These are phyloP conservation scores for Omphalotus guepiniiformis DNA, from an alignment of 768 basidiomycete species.

Conservation along the genomic window DNA sequence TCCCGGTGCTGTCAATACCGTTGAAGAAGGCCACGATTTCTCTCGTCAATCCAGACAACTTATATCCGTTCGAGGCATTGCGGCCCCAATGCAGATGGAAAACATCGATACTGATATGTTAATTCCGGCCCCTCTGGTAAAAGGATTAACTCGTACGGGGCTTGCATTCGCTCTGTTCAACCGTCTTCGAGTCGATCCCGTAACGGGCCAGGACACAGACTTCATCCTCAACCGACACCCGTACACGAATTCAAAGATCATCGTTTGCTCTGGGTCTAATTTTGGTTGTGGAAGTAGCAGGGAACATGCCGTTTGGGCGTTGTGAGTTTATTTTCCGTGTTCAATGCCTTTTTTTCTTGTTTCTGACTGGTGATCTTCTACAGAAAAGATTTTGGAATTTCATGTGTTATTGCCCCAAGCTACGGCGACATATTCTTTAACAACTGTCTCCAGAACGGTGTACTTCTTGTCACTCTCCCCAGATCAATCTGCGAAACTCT, in stretches of 20 bases:
- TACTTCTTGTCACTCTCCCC: slow-evolving; percentile 50
- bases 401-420: slow-evolving; percentile 53
- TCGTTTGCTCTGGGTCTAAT: slow-evolving; percentile 55
- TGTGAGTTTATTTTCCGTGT: slow-evolving; percentile 26
- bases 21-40: slow-evolving; percentile 43
- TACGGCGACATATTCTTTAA: slow-evolving; percentile 62
- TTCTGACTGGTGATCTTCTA: not conserved
- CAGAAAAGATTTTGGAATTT: slow-evolving; percentile 59
- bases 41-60: slow-evolving; percentile 36
- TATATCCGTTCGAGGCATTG: slow-evolving; percentile 43
- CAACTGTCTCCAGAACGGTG: slow-evolving; percentile 65
- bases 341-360: not conserved
- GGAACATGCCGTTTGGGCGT: slow-evolving; percentile 56
- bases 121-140: slow-evolving; percentile 65
- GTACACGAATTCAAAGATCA: slow-evolving; percentile 46
- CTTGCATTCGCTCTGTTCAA: slow-evolving; percentile 55
- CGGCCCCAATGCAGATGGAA: slow-evolving; percentile 46
- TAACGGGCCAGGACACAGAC: slow-evolving; percentile 48
- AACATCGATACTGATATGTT: slow-evolving; percentile 65
- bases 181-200: slow-evolving; percentile 44
- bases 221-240: slow-evolving; percentile 56
- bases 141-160: slow-evolving; percentile 61
- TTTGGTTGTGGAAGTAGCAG: slow-evolving; percentile 61
- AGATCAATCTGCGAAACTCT: slow-evolving; percentile 44
- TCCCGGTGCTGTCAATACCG: slow-evolving; percentile 37